Evolutionary conservation across 2,329 filamentous ascomycete genomes (phyloP).

Genomic region (Fusarium fracticaudum): DNA sequence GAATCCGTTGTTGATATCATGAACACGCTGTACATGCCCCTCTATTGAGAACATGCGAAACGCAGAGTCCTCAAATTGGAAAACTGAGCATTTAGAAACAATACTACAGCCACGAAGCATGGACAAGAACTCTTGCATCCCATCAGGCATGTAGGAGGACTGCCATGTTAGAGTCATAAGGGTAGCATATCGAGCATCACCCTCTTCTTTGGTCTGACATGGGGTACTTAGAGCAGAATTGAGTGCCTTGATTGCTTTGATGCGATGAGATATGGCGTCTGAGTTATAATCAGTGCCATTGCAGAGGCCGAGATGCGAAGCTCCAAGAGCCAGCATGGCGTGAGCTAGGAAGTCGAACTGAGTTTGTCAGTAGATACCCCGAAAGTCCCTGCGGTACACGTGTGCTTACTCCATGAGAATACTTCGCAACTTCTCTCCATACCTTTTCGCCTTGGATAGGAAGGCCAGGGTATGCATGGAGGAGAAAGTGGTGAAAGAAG

Average conservation of each 20-base stretch:
- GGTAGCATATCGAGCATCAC: background rate
- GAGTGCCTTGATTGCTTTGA: background rate
- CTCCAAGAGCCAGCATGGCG: background rate
- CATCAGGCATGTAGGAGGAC: background rate
- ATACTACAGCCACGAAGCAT: background rate
- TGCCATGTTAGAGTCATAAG: background rate
- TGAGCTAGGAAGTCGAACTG: background rate
- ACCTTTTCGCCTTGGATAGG: background rate
- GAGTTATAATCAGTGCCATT: background rate
- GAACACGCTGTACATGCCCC: background rate
- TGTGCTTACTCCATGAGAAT: background rate
- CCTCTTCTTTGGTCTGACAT: background rate
- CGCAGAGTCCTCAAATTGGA: background rate
- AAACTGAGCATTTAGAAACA: background rate
- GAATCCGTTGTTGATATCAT: background rate
- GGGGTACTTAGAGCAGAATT: background rate
- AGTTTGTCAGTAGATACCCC: rapidly evolving
- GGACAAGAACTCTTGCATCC: background rate
- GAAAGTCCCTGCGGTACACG: rapidly evolving
- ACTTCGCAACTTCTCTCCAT: background rate
- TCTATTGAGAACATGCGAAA: background rate
- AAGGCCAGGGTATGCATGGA: background rate
- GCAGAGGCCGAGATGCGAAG: background rate
- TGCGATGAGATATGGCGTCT: background rate
- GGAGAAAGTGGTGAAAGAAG: background rate